Evolutionary conservation across 768 basidiomycete species (phyloP).

Genomic region (Galerina sulciceps): DNA sequence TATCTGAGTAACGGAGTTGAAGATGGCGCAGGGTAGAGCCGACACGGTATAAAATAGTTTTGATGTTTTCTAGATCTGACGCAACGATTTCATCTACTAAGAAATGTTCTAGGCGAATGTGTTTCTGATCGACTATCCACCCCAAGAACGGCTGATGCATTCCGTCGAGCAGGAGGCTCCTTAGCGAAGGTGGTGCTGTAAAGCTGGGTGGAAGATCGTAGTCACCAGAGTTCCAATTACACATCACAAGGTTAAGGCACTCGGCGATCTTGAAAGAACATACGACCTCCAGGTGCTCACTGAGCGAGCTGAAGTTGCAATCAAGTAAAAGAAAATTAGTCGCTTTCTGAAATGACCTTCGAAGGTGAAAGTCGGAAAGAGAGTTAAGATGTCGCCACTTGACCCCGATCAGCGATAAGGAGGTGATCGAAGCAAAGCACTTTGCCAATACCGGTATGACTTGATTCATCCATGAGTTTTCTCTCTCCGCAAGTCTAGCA

Average conservation of each 20-base stretch:
- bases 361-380: neutral
- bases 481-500: neutral
- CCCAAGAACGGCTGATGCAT: neutral
- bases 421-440: constrained; percentile 1
- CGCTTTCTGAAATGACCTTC: neutral
- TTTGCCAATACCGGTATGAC: neutral
- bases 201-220: neutral
- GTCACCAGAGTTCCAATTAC: neutral
- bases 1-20: neutral
- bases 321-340: neutral
- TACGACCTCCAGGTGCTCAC: neutral
- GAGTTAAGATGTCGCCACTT: neutral
- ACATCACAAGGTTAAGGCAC: neutral
- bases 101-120: neutral
- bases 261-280: neutral
- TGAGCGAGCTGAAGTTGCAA: neutral
- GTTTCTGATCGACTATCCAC: neutral
- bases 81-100: neutral
- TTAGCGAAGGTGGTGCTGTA: neutral
- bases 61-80: neutral
- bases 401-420: neutral
- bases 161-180: neutral
- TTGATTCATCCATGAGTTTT: neutral
- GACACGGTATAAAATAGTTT: neutral
- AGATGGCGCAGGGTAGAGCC: neutral